Base-by-base conservation (phyloP, 345 rosid species). In the Salix exigua region DNA sequence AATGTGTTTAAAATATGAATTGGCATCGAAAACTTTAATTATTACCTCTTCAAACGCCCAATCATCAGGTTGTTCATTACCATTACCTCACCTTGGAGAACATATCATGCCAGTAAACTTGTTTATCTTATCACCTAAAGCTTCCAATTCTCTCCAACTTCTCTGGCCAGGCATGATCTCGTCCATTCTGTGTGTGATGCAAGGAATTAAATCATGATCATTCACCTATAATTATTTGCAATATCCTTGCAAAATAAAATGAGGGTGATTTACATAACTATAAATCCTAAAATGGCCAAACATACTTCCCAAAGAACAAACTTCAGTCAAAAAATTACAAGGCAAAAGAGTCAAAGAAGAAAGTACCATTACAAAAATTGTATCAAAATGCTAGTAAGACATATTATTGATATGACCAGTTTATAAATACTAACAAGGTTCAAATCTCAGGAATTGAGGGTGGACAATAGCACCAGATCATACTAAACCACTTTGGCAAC, bases 131-230 rank as follows among this genome's bases (percentile, higher is more conserved):
- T n/a, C n/a, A n/a, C n/a, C n/a, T n/a, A n/a, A n/a, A n/a, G n/a
- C n/a, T n/a, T n/a, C n/a, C n/a, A n/a, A n/a, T n/a, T n/a, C n/a
- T n/a, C n/a, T n/a, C n/a, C n/a, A 25, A 62, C n/a, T n/a, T n/a
- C 93, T 86, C 84, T 94, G 98, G 72, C 97, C 98, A 26, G 89
- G 89, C 98, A 94, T 94, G 97, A 94, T 92, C 85, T 92, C 98
- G 77, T 94, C 98, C 98, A 92, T 94, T 81, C 96, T 92, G 84
- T 71, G 80, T 64, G 68, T 71, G 35, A 42, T 38, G 63, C 12
- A 80, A 2, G 53, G 35, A 33, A 33, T 31, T 33, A 66, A 69
- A 62, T 11, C n/a, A 65, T 48, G 13, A 71, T 53, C 14, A 65
- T 37, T 44, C 21, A 40, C 21, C 53, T 16, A 40, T 1, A 9